Evolutionary conservation across 2,329 filamentous ascomycete species (phyloP).

Genomic region (Botrytis galanthina): DNA sequence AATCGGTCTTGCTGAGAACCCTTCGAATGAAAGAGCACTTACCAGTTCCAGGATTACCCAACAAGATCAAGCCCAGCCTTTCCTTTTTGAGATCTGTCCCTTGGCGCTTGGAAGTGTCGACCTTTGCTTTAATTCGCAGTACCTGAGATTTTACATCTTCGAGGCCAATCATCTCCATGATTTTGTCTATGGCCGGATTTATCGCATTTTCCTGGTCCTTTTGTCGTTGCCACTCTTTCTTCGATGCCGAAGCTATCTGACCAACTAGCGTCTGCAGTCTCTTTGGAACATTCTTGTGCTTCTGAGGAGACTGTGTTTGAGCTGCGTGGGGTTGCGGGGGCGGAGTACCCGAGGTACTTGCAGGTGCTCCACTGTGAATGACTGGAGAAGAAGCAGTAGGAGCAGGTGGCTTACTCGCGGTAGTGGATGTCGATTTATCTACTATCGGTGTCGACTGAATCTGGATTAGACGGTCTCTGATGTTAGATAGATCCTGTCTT

Average conservation of each 20-base stretch:
- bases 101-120: conserved; percentile 61
- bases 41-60: conserved; percentile 77
- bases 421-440: neutral
- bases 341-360: neutral
- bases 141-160: conserved; percentile 66
- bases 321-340: neutral
- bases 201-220: conserved; percentile 52
- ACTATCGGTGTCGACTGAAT: neutral
- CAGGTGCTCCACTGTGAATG: neutral
- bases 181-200: conserved; percentile 55
- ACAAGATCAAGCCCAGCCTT: conserved; percentile 59
- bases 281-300: conserved; percentile 20
- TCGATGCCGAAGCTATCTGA: conserved; percentile 37
- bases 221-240: conserved; percentile 59
- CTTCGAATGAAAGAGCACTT: conserved; percentile 24
- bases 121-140: conserved; percentile 58
- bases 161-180: conserved; percentile 71
- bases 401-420: neutral
- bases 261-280: conserved; percentile 23
- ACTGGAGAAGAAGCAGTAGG: neutral
- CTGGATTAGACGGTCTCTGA: conserved; percentile 40
- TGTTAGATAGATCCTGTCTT: conserved; percentile 45
- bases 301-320: neutral
- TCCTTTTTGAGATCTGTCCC: conserved; percentile 53
- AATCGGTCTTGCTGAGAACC: neutral